phyloP scores from a whole-genome alignment of 306 rosid species.

The Prunus mume region DNA sequence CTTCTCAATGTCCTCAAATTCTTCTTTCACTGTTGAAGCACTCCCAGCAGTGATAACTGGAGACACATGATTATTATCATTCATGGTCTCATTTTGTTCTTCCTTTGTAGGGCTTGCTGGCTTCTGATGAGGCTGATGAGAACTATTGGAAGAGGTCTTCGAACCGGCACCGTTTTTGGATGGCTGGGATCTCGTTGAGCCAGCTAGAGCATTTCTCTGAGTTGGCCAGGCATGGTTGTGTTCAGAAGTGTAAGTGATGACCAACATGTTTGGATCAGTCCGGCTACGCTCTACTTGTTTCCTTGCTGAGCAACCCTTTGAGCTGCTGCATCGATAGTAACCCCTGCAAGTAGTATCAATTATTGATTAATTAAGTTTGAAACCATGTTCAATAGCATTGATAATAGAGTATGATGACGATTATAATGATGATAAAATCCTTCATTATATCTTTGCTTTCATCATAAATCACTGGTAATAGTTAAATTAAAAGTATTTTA shows the following conservation, averaged over 20 bases:
- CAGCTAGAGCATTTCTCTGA: constrained; percentile 88
- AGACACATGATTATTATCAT: constrained; percentile 25
- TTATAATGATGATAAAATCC: background rate
- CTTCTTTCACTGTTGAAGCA: constrained; percentile 44
- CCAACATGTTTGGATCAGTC: constrained; percentile 90
- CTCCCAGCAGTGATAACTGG: constrained; percentile 23
- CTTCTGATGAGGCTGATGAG: constrained; percentile 21
- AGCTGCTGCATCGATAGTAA: constrained; percentile 91
- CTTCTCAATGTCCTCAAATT: constrained; percentile 50
- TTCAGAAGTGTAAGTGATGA: constrained; percentile 89
- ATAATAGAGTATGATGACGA: background rate
- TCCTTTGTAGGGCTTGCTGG: constrained; percentile 39
- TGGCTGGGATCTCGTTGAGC: constrained; percentile 71
- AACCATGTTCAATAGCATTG: background rate
- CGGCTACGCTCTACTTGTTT: constrained; percentile 94
- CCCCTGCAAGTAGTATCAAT: constrained; percentile 46
- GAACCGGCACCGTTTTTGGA: constrained; percentile 37
- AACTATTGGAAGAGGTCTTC: constrained; percentile 15
- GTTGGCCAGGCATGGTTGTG: constrained; percentile 99
- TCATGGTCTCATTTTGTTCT: constrained; percentile 29
- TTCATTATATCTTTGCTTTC: background rate
- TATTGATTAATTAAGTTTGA: background rate
- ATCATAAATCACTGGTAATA: background rate
- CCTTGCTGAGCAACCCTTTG: constrained; percentile 91
- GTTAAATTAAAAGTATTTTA: background rate